phyloP scores from a whole-genome alignment of 2,329 filamentous ascomycete species.

The Penicillium expansum region DNA sequence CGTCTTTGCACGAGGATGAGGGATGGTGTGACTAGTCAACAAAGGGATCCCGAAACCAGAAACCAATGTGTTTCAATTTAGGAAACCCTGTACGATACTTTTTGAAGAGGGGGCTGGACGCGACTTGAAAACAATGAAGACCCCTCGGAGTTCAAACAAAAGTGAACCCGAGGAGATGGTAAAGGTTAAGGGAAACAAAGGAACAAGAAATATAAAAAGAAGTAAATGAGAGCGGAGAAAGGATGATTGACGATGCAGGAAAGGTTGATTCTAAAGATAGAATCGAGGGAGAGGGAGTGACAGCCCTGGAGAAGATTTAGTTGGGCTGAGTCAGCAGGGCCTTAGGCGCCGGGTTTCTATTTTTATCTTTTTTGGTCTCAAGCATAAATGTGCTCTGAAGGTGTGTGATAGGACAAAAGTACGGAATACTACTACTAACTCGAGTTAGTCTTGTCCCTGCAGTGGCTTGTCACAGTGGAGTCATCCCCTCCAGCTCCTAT shows the following conservation, averaged over 20 bases:
- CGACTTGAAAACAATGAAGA: slow-evolving; percentile 11
- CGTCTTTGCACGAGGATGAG: neutral
- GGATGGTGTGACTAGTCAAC: neutral
- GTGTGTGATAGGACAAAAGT: no score
- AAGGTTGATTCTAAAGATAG: slow-evolving; percentile 32
- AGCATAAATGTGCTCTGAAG: no score
- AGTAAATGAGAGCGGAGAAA: slow-evolving; percentile 12
- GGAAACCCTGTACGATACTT: slow-evolving; percentile 2
- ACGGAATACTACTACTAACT: neutral
- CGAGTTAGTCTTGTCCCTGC: neutral
- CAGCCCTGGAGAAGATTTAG: slow-evolving; percentile 1
- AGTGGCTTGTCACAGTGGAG: slow-evolving; percentile 10
- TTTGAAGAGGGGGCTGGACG: slow-evolving; percentile 8
- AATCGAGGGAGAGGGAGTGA: slow-evolving; percentile 14
- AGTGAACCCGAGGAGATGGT: slow-evolving; percentile 8
- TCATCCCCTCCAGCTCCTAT: neutral
- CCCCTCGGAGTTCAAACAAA: slow-evolving; percentile 2
- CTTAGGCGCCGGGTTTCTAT: slow-evolving; percentile 12
- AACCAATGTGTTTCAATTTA: slow-evolving; percentile 1
- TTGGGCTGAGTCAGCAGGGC: slow-evolving; percentile 10
- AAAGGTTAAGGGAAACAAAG: neutral
- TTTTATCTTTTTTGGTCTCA: neutral
- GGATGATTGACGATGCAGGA: slow-evolving; percentile 24
- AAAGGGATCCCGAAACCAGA: neutral
- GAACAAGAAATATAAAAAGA: slow-evolving; percentile 3